These are phyloP conservation scores for Axilococcus clingmanii DNA, from an alignment of 139 green algal species.

Conservation along the genomic window DNA sequence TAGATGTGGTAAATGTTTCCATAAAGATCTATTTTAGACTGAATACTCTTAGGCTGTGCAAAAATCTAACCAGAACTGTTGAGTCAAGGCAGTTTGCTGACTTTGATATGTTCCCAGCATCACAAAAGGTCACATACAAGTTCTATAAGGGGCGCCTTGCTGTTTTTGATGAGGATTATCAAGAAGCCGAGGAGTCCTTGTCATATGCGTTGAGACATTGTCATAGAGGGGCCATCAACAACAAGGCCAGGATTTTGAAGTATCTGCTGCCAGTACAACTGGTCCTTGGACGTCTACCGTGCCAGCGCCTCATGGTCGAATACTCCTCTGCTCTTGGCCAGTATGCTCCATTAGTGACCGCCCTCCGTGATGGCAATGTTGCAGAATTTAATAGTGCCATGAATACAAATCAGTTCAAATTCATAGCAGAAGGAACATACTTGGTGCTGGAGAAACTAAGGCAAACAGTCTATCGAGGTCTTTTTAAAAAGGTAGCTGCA, in stretches of 20 bases:
- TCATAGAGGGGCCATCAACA: slow-evolving; percentile 23
- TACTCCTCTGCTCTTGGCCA: slow-evolving; percentile 34
- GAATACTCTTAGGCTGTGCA: slow-evolving; percentile 65
- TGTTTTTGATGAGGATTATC: slow-evolving; percentile 68
- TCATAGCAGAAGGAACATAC: slow-evolving; percentile 58
- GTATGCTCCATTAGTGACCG: slow-evolving; percentile 40
- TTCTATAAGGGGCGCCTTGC: slow-evolving; percentile 64
- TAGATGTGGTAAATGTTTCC: slow-evolving; percentile 55
- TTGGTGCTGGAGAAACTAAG: slow-evolving; percentile 71
- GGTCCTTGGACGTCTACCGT: slow-evolving; percentile 46
- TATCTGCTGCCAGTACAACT: slow-evolving; percentile 68
- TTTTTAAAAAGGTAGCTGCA: slow-evolving; percentile 44
- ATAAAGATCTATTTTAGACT: slow-evolving; percentile 75
- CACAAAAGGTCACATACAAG: slow-evolving; percentile 55
- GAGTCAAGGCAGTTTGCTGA: slow-evolving; percentile 34
- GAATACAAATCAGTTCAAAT: slow-evolving; percentile 27
- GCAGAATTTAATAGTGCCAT: slow-evolving; percentile 40
- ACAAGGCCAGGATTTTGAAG: slow-evolving; percentile 49
- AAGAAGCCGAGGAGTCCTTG: slow-evolving; percentile 40
- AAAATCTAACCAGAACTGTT: slow-evolving; percentile 54
- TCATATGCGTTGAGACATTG: slow-evolving; percentile 58
- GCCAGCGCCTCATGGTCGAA: slow-evolving; percentile 25
- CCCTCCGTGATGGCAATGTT: slow-evolving; percentile 45
- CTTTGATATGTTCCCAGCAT: slow-evolving; percentile 45
- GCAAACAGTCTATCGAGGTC: slow-evolving; percentile 41